Evolutionary conservation across 2,329 filamentous ascomycete species (phyloP).

Genomic region (Dichotomopilus funicola): DNA sequence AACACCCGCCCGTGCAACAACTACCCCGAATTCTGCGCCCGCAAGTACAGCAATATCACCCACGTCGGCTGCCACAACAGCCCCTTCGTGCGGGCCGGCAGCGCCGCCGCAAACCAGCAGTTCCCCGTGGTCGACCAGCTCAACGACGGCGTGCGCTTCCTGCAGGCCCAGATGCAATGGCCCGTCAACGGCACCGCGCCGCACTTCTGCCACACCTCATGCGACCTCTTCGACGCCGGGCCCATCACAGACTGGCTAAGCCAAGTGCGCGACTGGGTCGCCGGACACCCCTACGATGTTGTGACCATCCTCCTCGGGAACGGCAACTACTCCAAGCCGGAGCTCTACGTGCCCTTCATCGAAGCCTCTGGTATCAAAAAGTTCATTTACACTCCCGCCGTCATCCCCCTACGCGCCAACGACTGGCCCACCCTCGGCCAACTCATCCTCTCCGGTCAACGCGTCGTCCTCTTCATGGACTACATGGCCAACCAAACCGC

Average conservation of each 20-base stretch:
- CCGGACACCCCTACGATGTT: conserved; percentile 73
- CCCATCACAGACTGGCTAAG: conserved; percentile 68
- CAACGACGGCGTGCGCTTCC: conserved; percentile 65
- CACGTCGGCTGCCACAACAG: conserved; percentile 75
- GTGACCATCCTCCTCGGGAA: conserved; percentile 84
- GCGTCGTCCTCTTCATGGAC: conserved; percentile 77
- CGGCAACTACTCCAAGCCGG: conserved; percentile 60
- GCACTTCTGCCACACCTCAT: conserved; percentile 81
- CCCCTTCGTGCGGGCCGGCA: conserved; percentile 64
- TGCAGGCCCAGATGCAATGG: conserved; percentile 59
- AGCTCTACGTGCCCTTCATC: conserved; percentile 62
- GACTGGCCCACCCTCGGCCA: conserved; percentile 80
- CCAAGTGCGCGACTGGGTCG: conserved; percentile 66
- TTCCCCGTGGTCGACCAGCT: conserved; percentile 63
- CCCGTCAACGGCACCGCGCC: conserved; percentile 43
- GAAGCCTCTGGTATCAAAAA: conserved; percentile 63
- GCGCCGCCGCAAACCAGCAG: conserved; percentile 69
- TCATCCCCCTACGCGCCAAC: conserved; percentile 61
- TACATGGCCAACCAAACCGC: conserved; percentile 73
- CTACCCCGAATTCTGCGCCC: conserved; percentile 66
- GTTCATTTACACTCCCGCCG: conserved; percentile 67
- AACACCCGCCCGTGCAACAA: conserved; percentile 79
- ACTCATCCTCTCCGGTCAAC: conserved; percentile 64
- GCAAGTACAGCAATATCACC: conserved; percentile 77
- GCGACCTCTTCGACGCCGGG: conserved; percentile 74